Evolutionary conservation across 1,284 basidiomycete genomes (phyloP).

Genomic region (Ganoderma leucocontextum): DNA sequence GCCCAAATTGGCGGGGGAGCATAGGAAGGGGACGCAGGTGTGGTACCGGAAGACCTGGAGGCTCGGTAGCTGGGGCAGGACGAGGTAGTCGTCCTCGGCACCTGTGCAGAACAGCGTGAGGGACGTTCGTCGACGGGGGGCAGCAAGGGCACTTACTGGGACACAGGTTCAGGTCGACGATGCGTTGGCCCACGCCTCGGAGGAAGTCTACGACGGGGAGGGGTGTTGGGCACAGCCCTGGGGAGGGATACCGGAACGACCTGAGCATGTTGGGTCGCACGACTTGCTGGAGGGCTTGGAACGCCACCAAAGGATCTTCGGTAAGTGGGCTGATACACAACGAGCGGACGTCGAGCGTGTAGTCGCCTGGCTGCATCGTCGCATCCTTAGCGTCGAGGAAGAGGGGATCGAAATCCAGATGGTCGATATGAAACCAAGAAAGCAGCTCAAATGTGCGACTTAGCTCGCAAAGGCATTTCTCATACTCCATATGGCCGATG

Average conservation of each 20-base stretch:
- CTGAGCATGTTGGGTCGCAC: slow-evolving; percentile 13
- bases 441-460: slow-evolving; percentile 11
- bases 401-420: slow-evolving; percentile 17
- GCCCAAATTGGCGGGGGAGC: neutral
- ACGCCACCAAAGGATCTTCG: neutral
- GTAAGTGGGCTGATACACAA: slow-evolving; percentile 10
- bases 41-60: slow-evolving; percentile 18
- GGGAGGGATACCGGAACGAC: slow-evolving; percentile 13
- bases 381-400: slow-evolving; percentile 11
- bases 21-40: slow-evolving; percentile 4
- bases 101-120: neutral
- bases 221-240: neutral
- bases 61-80: slow-evolving; percentile 13
- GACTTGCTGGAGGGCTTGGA: slow-evolving; percentile 12
- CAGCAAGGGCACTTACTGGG: slow-evolving; percentile 3
- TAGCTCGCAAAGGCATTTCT: slow-evolving; percentile 10
- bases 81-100: slow-evolving; percentile 9
- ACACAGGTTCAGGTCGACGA: slow-evolving; percentile 16
- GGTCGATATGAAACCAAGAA: slow-evolving; percentile 11
- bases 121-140: no score
- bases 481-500: slow-evolving; percentile 21
- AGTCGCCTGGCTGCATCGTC: neutral
- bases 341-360: slow-evolving; percentile 5
- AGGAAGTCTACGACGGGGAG: slow-evolving; percentile 12
- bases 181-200: slow-evolving; percentile 9